Conservation (phyloP, 1,139 yeast species). For the Pichia sp. region DNA sequence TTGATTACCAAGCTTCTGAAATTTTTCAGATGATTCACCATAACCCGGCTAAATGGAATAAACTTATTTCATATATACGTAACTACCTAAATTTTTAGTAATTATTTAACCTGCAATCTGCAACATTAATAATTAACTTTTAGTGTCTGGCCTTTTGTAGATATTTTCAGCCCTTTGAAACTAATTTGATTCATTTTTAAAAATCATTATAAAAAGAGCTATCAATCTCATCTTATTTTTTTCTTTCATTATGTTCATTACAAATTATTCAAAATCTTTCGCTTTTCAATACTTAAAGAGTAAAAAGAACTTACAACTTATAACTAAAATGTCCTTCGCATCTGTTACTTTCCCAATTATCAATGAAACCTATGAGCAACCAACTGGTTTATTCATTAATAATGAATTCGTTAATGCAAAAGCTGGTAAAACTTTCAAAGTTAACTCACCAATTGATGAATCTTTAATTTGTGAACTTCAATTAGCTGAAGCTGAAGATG, state of each 20-base stretch:
- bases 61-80: too few species aligned
- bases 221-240: too few species aligned
- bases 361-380: conserved; percentile 50
- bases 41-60: too few species aligned
- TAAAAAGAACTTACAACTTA: not conserved
- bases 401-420: conserved; percentile 50
- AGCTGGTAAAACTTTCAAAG: conserved; percentile 46
- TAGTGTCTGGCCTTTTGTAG: too few species aligned
- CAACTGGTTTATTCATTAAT: conserved; percentile 61
- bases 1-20: too few species aligned
- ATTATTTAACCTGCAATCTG: too few species aligned
- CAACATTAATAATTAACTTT: too few species aligned
- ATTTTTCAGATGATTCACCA: too few species aligned
- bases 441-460: conserved; percentile 52
- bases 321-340: conserved; percentile 13
- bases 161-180: too few species aligned
- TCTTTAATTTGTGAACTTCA: conserved; percentile 47
- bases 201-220: too few species aligned
- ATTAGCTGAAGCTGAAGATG: conserved; percentile 52
- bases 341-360: conserved; percentile 27
- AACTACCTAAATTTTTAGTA: too few species aligned
- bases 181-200: too few species aligned
- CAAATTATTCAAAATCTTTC: not conserved
- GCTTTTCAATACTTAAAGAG: not conserved
- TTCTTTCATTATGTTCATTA: not conserved